Conservation (phyloP, 768 basidiomycete species). For the Favolaschia claudopus region DNA sequence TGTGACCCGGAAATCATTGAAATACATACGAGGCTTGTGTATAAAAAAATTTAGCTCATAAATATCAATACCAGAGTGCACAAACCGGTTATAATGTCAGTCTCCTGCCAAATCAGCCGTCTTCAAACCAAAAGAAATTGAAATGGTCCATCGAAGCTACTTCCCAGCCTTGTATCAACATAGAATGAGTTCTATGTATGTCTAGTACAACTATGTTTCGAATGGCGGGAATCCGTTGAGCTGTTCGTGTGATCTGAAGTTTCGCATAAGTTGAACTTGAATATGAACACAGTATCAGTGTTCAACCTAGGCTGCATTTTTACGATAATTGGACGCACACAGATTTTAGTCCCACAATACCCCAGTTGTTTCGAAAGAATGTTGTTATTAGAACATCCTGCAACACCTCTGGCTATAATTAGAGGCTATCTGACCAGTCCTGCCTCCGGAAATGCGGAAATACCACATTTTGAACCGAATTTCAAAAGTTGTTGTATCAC, state of each 20-base stretch:
- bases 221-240: background rate
- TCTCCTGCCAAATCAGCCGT: background rate
- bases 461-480: background rate
- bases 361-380: background rate
- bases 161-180: too few relatives aligned
- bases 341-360: background rate
- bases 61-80: background rate
- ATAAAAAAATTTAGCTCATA: background rate
- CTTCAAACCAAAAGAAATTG: too few relatives aligned
- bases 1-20: background rate
- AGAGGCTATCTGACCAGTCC: background rate
- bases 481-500: background rate
- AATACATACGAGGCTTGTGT: too few relatives aligned
- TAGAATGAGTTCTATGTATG: background rate
- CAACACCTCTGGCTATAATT: background rate
- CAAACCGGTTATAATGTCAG: background rate
- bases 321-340: background rate
- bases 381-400: background rate
- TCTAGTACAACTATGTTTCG: background rate
- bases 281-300: background rate
- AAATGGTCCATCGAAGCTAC: too few relatives aligned
- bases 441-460: background rate
- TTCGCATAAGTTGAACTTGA: background rate
- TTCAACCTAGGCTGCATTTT: background rate
- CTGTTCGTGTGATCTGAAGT: background rate